These are phyloP conservation scores for Selenicereus undatus DNA, from an alignment of 148 eudicot genomes.

Conservation along the genomic window DNA sequence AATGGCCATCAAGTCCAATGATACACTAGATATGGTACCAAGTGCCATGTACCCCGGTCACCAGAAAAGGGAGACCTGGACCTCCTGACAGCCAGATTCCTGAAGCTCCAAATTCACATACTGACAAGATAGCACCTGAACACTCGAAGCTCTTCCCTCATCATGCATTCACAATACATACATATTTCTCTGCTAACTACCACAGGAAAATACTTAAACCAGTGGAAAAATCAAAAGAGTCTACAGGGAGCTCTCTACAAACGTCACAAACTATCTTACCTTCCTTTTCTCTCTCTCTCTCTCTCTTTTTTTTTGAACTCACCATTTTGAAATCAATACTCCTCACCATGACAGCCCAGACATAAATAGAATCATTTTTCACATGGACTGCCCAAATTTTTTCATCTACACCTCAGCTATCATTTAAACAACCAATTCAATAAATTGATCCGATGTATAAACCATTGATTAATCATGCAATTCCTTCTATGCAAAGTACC, in stretches of 20 bases:
- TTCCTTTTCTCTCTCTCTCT: too few species aligned
- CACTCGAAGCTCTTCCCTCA: background rate
- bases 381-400: background rate
- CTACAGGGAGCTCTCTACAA: background rate
- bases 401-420: background rate
- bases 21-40: background rate
- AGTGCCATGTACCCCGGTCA: background rate
- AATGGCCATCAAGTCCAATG: background rate
- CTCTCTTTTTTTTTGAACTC: background rate
- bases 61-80: background rate
- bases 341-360: background rate
- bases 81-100: background rate
- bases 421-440: background rate
- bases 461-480: background rate
- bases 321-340: background rate
- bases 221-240: background rate
- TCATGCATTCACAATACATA: background rate
- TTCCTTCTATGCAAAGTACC: background rate
- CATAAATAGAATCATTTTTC: background rate
- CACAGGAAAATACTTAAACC: background rate
- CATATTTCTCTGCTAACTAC: background rate
- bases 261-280: background rate
- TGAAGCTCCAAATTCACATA: background rate
- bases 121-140: background rate
- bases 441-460: background rate